These are phyloP conservation scores for Baorangia bicolor DNA, from an alignment of 768 basidiomycete species.

Conservation along the genomic window DNA sequence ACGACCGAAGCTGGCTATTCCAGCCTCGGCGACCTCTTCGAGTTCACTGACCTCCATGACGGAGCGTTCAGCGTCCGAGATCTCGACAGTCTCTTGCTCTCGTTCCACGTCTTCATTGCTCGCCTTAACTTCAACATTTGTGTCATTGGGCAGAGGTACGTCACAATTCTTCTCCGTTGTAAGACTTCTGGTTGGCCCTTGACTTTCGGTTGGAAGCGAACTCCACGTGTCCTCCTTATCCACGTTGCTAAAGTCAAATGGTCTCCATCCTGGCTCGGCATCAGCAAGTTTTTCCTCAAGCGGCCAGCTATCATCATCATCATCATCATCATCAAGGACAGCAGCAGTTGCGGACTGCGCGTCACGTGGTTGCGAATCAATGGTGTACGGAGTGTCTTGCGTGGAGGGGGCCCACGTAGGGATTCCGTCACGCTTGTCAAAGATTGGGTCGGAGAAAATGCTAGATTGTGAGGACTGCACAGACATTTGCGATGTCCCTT, in stretches of 20 bases:
- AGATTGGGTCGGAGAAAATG: slow-evolving; percentile 48
- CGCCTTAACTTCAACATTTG: slow-evolving; percentile 10
- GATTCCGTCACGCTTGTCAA: slow-evolving; percentile 45
- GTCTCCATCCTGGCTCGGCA: slow-evolving; percentile 57
- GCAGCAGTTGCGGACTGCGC: not conserved
- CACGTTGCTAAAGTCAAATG: slow-evolving; percentile 47
- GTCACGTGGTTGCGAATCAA: slow-evolving; percentile 36
- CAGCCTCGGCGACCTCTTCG: slow-evolving; percentile 42
- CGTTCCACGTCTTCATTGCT: slow-evolving; percentile 10
- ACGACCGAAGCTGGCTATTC: slow-evolving; percentile 38
- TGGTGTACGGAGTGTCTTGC: slow-evolving; percentile 58
- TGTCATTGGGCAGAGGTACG: not conserved
- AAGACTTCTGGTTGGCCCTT: slow-evolving; percentile 33
- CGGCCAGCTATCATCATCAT: slow-evolving; percentile 72
- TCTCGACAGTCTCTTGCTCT: slow-evolving; percentile 28
- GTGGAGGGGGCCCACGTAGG: slow-evolving; percentile 58
- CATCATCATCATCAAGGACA: slow-evolving; percentile 44
- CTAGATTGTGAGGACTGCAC: slow-evolving; percentile 57
- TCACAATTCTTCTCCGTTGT: slow-evolving; percentile 10
- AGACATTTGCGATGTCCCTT: slow-evolving; percentile 36
- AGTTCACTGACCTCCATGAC: slow-evolving; percentile 32
- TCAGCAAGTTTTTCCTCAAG: slow-evolving; percentile 61
- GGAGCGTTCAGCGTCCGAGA: slow-evolving; percentile 36
- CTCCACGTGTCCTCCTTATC: slow-evolving; percentile 82
- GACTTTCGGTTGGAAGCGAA: slow-evolving; percentile 60